Evolutionary conservation across 1,284 basidiomycete genomes (phyloP).

Genomic region (Fomitiporia mediterranea): DNA sequence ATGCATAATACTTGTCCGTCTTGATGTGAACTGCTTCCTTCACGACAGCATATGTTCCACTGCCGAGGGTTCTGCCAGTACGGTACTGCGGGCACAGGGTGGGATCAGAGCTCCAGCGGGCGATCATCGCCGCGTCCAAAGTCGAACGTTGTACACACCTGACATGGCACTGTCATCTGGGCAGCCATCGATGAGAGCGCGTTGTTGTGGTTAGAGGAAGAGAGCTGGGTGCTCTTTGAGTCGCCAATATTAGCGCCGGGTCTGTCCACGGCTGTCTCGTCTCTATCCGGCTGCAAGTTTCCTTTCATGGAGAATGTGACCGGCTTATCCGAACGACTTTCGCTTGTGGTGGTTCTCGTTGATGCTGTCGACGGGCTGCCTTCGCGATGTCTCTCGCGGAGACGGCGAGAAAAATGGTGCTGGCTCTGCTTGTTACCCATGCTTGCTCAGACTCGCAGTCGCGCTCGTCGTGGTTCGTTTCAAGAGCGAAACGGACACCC

Average conservation of each 20-base stretch:
- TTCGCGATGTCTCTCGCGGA: background rate
- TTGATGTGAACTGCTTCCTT: slow-evolving; percentile 96
- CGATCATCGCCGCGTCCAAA: background rate
- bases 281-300: background rate
- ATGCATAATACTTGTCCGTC: slow-evolving; percentile 83
- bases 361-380: background rate
- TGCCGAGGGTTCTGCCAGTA: slow-evolving; percentile 89
- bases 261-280: background rate
- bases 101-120: background rate
- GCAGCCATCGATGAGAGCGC: slow-evolving; percentile 4
- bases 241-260: background rate
- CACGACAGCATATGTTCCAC: slow-evolving; percentile 88
- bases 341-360: background rate
- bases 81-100: slow-evolving; percentile 58
- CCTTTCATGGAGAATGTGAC: background rate
- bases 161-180: slow-evolving; percentile 19
- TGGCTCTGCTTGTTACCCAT: slow-evolving; percentile 17
- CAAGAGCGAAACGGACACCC: background rate
- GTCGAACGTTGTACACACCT: slow-evolving; percentile 10
- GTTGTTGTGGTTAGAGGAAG: background rate
- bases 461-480: background rate
- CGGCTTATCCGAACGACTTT: background rate
- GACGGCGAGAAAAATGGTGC: background rate
- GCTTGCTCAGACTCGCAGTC: background rate
- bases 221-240: background rate